Evolutionary conservation across 805 yeast species (phyloP), one percentile per base, ranked within the genome.

Genomic region (Candida argentea): DNA sequence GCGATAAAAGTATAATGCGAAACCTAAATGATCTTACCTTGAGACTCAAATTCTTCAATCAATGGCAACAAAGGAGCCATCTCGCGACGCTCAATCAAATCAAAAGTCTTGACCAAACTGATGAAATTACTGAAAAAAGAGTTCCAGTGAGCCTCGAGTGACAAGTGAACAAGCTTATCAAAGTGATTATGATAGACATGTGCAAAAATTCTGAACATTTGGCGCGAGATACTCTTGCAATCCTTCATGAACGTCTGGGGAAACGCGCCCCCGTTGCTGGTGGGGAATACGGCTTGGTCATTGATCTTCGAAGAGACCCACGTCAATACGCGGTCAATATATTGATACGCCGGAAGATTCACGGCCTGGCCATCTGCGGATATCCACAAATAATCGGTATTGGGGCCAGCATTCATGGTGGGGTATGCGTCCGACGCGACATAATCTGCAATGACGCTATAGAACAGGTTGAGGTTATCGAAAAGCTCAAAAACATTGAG

Each of bases 101-200:
- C 77, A 52, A 84, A 91, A 39, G 86, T 94, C 39, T 79, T 78
- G 9, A 81, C 72, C 46, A 91, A 84, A 29, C 94, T 79, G 24
- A 89, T 70, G 46, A 82, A 91, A 50, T 91, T 98, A 10, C 95
- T 91, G 56, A 93, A 91, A 43, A 87, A 83, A 3, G 97, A 87
- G 53, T 91, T 91, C 94, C 95, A 91, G 51, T 91, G 97, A 1
- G 97, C 95, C 50, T 91, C 98, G 34, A 91, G 55, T 2, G 94
- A 78, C 34, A 91, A 57, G 51, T 91, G 96, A n/a, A 89, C 75
- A 14, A 89, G 70, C 48, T 80, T 85, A 40, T 89, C 98, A 54
- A 86, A 91, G 52, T 91, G 98, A 51, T 86, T 85, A 56, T 85
- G 83, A 51, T 87, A 91, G 21, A 91, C 76, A 48, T 87, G 95